phyloP scores from a whole-genome alignment of 2,329 filamentous ascomycete genomes.

The Neurospora sp. region DNA sequence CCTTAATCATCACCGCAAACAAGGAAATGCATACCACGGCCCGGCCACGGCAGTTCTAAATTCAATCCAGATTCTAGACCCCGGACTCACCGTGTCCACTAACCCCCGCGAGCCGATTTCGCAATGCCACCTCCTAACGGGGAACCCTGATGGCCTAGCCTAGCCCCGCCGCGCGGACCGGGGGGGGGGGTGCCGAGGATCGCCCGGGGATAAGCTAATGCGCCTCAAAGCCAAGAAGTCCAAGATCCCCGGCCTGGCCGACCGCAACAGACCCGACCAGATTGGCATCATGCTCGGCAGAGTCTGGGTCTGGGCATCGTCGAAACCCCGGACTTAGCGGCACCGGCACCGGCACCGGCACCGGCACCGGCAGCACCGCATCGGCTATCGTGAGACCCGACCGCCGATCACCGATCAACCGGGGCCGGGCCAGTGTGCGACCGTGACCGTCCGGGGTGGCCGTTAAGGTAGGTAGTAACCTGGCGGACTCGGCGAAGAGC shows the following conservation, averaged over 20 bases:
- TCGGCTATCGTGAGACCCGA: too few species aligned
- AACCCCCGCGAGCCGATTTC: not conserved
- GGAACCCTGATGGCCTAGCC: not conserved
- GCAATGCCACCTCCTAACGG: not conserved
- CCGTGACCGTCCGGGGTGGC: not conserved
- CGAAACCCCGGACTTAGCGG: too few species aligned
- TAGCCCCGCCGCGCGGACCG: not conserved
- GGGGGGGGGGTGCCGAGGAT: not conserved
- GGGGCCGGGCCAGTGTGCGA: too few species aligned
- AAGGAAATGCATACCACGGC: not conserved
- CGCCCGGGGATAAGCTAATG: not conserved
- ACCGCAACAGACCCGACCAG: too few species aligned
- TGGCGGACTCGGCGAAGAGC: too few species aligned
- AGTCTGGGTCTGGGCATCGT: too few species aligned
- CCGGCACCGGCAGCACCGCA: too few species aligned
- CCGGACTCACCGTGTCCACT: too few species aligned
- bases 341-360: too few species aligned
- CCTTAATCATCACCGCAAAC: not conserved
- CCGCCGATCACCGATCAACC: too few species aligned
- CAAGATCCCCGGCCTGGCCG: not conserved
- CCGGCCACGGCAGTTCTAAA: not conserved
- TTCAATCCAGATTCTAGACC: not conserved
- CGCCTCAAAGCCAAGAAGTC: not conserved
- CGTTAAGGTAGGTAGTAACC: too few species aligned
- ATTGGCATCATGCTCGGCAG: too few species aligned